These are phyloP conservation scores for Spathaspora passalidarum DNA, from an alignment of 805 yeast species.

Conservation along the genomic window DNA sequence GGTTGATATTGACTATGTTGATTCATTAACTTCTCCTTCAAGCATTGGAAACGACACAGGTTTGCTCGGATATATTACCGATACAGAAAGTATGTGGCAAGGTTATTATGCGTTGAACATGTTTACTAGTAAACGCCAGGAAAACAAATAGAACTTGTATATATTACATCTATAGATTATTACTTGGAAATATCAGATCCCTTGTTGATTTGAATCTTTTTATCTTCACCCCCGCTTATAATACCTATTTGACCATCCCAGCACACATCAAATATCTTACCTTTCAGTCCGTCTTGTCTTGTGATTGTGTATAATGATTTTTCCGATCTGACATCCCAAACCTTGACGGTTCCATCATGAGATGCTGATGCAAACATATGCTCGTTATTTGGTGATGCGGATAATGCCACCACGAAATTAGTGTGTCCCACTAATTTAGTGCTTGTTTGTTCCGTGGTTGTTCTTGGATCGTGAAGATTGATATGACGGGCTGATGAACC, in stretches of 20 bases:
- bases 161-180: constrained; percentile 5
- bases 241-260: constrained; percentile 84
- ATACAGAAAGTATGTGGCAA: constrained; percentile 66
- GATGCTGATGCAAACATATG: constrained; percentile 86
- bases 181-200: constrained; percentile 26
- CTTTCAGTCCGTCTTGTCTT: constrained; percentile 57
- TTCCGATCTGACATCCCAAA: constrained; percentile 93
- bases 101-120: constrained; percentile 69
- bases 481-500: constrained; percentile 99
- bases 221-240: constrained; percentile 91
- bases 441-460: constrained; percentile 53
- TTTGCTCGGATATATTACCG: constrained; percentile 65
- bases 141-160: constrained; percentile 12
- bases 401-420: constrained; percentile 81
- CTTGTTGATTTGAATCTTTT: constrained; percentile 80
- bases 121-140: constrained; percentile 46
- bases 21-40: constrained; percentile 11
- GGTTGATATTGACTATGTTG: constrained; percentile 26
- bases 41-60: constrained; percentile 14
- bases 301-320: constrained; percentile 77
- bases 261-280: constrained; percentile 80
- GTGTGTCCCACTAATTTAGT: constrained; percentile 81
- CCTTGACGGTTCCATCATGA: constrained; percentile 93
- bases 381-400: constrained; percentile 71
- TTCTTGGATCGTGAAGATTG: constrained; percentile 87